Base-by-base conservation (phyloP, 495 filamentous ascomycete species). In the Ramalina peruviana region DNA sequence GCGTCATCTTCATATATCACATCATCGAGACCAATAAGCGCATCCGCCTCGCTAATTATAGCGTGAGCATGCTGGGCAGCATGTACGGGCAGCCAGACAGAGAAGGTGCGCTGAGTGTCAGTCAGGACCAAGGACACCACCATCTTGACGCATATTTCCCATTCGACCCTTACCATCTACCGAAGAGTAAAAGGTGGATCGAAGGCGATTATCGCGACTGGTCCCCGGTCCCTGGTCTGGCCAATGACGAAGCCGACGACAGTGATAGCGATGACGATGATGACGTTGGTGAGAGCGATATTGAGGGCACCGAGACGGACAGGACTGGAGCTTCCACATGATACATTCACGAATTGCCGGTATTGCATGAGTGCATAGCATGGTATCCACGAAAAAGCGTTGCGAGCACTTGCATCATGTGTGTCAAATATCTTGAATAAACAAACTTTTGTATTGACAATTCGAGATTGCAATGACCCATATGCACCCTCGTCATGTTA, bases 91-190 rank as follows among this genome's bases (percentile, higher is more conserved):
- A 73, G 20, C 65, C 70, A 1, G 71, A 73, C 21, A 74, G 87
- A 39, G 88, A 92, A 59, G 74, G 78, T 57, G 82, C 74, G 48
- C 69, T 40, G 65, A 69, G 56, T 45, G 53, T 51, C 13, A 56
- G 49, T 36, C 43, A 68, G 47, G 75, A 78, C 43, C 80, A 88
- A 49, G 81, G 80, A 37, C 80, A 78, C 65, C 73, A 79, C 43
- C 77, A 90, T 62, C 73, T 97, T 2, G 90, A 96, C 53, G 85
- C 85, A 0, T 95, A 89, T 63, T 97, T 97, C 63, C 92, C 93
- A 1, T 99, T 99, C 58, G 92, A 99, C 60, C 92, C 92, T 3
- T 97, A 94, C 65, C 80, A 85, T 53, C 71, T 97, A 12, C 90
- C 87, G 0, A 70, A 76, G 44, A 94, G 88, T 56, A 84, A 82